phyloP scores from a whole-genome alignment of 2,329 filamentous ascomycete species.

The Mariannaea sp. region DNA sequence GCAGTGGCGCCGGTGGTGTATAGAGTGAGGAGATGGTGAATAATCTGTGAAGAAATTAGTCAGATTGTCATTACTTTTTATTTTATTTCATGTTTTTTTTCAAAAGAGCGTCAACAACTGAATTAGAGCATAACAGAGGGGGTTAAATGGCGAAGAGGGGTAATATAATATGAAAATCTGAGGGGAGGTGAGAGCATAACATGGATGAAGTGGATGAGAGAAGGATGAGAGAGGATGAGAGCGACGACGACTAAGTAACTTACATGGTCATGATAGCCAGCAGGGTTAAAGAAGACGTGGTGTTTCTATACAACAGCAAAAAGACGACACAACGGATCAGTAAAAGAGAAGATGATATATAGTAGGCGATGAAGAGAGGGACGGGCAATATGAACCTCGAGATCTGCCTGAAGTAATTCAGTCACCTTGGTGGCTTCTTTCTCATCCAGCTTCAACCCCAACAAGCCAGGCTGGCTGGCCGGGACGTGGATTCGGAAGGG shows the following conservation, averaged over 20 bases:
- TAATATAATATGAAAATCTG: too few relatives aligned
- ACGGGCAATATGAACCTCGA: conserved; percentile 54
- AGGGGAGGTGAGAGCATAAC: too few relatives aligned
- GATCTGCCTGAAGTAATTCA: conserved; percentile 75
- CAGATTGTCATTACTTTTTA: too few relatives aligned
- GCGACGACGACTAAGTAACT: too few relatives aligned
- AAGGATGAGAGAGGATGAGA: too few relatives aligned
- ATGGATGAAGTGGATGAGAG: not conserved
- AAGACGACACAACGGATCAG: too few relatives aligned
- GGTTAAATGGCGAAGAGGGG: too few relatives aligned
- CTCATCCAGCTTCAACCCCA: conserved; percentile 52
- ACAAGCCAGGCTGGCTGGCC: conserved; percentile 56
- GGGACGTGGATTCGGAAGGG: conserved; percentile 54
- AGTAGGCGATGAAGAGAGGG: not conserved
- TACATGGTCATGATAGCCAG: conserved; percentile 82
- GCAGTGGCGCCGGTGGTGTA: conserved; percentile 74
- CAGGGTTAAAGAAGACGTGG: conserved; percentile 80
- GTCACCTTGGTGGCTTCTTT: conserved; percentile 67
- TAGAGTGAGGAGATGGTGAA: conserved; percentile 75
- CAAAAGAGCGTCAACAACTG: too few relatives aligned
- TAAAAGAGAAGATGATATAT: not conserved
- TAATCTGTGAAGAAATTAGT: conserved; percentile 51
- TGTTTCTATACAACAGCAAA: conserved; percentile 52
- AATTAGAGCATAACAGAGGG: too few relatives aligned
- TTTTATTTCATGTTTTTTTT: too few relatives aligned